phyloP scores from a whole-genome alignment of 352 stramenopile genomes.

The Achlya hypogyna region DNA sequence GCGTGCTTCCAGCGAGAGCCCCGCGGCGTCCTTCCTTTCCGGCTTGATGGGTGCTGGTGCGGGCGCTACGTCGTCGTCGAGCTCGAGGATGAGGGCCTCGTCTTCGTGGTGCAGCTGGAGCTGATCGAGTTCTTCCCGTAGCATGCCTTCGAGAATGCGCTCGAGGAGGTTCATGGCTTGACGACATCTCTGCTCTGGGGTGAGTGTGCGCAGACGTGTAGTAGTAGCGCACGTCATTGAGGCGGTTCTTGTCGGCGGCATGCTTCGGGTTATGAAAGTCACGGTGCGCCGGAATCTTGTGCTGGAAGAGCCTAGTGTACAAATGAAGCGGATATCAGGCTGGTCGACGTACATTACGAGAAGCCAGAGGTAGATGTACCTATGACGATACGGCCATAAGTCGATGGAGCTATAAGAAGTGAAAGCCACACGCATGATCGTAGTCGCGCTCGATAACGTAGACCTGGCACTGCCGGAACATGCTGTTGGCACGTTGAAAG shows the following conservation, averaged over 20 bases:
- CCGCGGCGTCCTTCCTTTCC: constrained; percentile 11
- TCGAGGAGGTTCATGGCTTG: constrained; percentile 58
- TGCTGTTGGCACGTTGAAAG: constrained; percentile 60
- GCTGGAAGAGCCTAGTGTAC: constrained; percentile 46
- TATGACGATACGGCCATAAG: constrained; percentile 24
- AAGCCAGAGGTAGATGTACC: constrained; percentile 73
- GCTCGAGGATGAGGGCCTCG: constrained; percentile 11
- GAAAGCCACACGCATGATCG: constrained; percentile 53
- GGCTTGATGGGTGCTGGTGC: not conserved
- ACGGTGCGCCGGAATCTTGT: constrained; percentile 49
- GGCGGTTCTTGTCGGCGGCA: constrained; percentile 54
- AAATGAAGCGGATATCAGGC: not conserved
- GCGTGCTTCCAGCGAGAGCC: constrained; percentile 37
- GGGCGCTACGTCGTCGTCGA: constrained; percentile 19
- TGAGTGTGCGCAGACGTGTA: not conserved
- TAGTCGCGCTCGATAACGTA: constrained; percentile 51
- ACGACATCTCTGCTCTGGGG: constrained; percentile 42
- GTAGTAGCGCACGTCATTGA: constrained; percentile 42
- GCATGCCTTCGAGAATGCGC: constrained; percentile 70
- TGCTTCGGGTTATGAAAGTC: constrained; percentile 50
- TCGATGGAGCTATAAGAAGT: constrained; percentile 24
- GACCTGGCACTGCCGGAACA: constrained; percentile 63
- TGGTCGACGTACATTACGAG: constrained; percentile 68
- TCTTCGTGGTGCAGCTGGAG: constrained; percentile 45
- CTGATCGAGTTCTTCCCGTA: constrained; percentile 49